These are phyloP conservation scores for Nothomitra cinnamomea DNA, from an alignment of 2,329 filamentous ascomycete genomes.

Conservation along the genomic window DNA sequence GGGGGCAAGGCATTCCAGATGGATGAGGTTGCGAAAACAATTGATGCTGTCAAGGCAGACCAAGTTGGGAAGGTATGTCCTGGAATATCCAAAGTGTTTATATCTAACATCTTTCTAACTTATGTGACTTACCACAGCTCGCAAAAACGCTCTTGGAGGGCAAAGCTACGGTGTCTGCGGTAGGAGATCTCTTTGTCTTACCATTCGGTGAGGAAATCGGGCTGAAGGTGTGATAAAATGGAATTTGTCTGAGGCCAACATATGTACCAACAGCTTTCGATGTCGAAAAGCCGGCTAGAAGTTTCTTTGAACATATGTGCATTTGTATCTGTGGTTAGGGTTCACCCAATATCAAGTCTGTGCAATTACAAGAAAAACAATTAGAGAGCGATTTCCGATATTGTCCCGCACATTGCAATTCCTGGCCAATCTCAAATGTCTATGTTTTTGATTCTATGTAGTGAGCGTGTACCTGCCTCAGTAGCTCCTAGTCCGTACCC, in stretches of 20 bases:
- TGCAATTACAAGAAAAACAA: too few relatives aligned
- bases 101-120: not conserved
- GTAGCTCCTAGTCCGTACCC: too few relatives aligned
- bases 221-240: constrained; percentile 47
- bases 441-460: too few relatives aligned
- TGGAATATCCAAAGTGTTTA: constrained; percentile 2
- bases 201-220: constrained; percentile 91
- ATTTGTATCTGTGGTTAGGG: constrained; percentile 11
- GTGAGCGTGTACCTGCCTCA: too few relatives aligned
- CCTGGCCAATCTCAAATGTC: too few relatives aligned
- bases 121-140: constrained; percentile 36
- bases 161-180: constrained; percentile 76
- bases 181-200: constrained; percentile 81
- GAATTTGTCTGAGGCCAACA: not conserved
- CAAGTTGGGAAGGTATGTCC: constrained; percentile 67
- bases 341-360: too few relatives aligned
- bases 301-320: constrained; percentile 21
- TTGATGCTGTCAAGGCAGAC: constrained; percentile 68
- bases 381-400: too few relatives aligned
- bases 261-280: constrained; percentile 20
- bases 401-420: too few relatives aligned
- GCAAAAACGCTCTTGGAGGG: constrained; percentile 75
- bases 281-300: constrained; percentile 10
- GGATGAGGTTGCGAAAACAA: constrained; percentile 56
- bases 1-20: constrained; percentile 72